Evolutionary conservation across 176 grass and related monocot species (phyloP).

Genomic region (Secale cereale): DNA sequence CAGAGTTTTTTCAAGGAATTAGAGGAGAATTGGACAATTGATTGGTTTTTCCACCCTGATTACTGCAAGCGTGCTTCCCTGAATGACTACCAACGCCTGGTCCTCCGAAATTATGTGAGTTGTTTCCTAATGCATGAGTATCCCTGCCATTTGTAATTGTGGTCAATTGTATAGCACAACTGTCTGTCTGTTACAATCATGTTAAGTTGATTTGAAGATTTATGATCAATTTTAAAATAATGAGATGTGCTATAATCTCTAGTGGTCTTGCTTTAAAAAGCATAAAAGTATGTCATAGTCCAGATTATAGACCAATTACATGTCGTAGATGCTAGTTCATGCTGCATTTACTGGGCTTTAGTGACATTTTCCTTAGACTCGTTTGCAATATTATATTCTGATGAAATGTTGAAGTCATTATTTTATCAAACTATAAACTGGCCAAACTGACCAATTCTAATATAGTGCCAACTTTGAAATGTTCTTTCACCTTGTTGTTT

Average conservation of each 20-base stretch:
- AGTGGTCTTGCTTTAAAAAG: not conserved
- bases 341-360: not conserved
- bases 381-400: not conserved
- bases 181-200: not conserved
- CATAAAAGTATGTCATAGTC: not conserved
- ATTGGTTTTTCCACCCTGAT: conserved; percentile 2
- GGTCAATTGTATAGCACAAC: not conserved
- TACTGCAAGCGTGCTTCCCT: not conserved
- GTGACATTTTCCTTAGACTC: not conserved
- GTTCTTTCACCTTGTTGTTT: not conserved
- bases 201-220: not conserved
- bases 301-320: not conserved
- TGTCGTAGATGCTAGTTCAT: not conserved
- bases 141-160: not conserved
- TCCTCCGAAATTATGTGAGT: not conserved
- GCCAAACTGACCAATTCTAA: no score
- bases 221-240: not conserved
- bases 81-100: conserved; percentile 9
- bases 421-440: not conserved
- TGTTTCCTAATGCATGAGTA: not conserved
- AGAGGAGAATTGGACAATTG: not conserved
- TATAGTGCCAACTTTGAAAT: not conserved
- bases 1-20: not conserved
- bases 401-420: not conserved
- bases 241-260: not conserved